Base-by-base conservation (phyloP, 106 monocot species). In the Allium fistulosum region DNA sequence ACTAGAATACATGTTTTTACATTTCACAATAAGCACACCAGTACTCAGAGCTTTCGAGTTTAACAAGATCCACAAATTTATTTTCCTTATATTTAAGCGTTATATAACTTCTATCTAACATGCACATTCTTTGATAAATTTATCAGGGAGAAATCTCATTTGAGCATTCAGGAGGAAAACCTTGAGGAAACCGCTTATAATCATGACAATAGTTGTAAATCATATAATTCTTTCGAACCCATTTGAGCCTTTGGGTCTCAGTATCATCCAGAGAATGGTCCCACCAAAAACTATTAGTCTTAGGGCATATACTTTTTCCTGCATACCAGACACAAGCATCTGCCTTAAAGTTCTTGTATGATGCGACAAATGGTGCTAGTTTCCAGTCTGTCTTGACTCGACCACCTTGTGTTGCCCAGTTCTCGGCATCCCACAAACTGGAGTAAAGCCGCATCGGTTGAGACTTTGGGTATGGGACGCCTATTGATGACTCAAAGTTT, bases 361-460 rank as follows among this genome's bases (percentile, higher is more conserved):
- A 15, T 0, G 77, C 83, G 3, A 71, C 69, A 72, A 87, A 87
- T 4, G 87, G 87, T 12, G 83, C 80, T 72, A 69, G 46, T 5
- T 15, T 53, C 87, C 87, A 87, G 64, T 87, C 79, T 0, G 83
- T 87, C 68, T 83, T 87, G 37, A 83, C 77, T 1, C 62, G 70
- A 2, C 87, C 87, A 17, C 87, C 87, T 22, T 71, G 56, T 2
- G 87, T 87, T 2, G 83, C 83, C 80, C 87, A 87, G 48, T 87
- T 83, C 12, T 87, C 87, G 0, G 77, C 83, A 52, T 87, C 71
- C 87, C 87, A 87, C 22, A 87, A 8, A 57, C 87, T 87, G 10
- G 74, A 57, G 48, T 87, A 83, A 62, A 83, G 52, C 17, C 72
- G 77, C 87, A 87, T 83, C 18, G 75, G 70, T 17, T 83, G 87